These are phyloP conservation scores for Bipolaris victoriae DNA, from an alignment of 2,329 filamentous ascomycete genomes.

Conservation along the genomic window DNA sequence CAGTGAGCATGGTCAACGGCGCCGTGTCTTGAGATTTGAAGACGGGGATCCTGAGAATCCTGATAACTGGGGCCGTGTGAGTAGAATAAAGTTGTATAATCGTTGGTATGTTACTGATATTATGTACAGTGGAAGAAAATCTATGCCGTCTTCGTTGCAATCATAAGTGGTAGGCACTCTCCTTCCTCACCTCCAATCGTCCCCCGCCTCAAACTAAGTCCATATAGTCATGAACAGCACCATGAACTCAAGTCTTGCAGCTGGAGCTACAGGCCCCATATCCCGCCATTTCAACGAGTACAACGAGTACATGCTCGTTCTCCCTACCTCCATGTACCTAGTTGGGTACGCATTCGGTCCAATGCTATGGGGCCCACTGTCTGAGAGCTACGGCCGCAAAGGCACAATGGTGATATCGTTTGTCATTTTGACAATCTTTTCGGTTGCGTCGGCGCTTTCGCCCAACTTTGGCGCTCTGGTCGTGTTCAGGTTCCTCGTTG, in stretches of 20 bases:
- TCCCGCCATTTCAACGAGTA: conserved; percentile 63
- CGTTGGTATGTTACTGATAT: neutral
- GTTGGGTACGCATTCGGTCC: conserved; percentile 56
- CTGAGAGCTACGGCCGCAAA: conserved; percentile 55
- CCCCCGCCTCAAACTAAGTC: conserved; percentile 6
- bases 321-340: conserved; percentile 59
- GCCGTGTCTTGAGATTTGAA: conserved; percentile 48
- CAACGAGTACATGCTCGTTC: conserved; percentile 50
- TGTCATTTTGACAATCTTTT: conserved; percentile 53
- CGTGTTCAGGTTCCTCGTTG: conserved; percentile 53
- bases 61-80: conserved; percentile 51
- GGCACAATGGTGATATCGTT: conserved; percentile 60
- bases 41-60: conserved; percentile 51
- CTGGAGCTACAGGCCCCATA: conserved; percentile 67
- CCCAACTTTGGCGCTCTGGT: conserved; percentile 54
- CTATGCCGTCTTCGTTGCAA: conserved; percentile 61
- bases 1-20: conserved; percentile 9
- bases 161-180: conserved; percentile 57
- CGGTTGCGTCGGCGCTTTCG: conserved; percentile 53
- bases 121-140: conserved; percentile 60
- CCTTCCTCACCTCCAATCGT: neutral
- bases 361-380: conserved; percentile 53
- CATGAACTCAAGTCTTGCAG: conserved; percentile 66
- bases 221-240: conserved; percentile 65
- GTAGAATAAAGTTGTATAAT: neutral